These are phyloP conservation scores for Mycena albidolilacea DNA, from an alignment of 768 basidiomycete genomes.

Conservation along the genomic window DNA sequence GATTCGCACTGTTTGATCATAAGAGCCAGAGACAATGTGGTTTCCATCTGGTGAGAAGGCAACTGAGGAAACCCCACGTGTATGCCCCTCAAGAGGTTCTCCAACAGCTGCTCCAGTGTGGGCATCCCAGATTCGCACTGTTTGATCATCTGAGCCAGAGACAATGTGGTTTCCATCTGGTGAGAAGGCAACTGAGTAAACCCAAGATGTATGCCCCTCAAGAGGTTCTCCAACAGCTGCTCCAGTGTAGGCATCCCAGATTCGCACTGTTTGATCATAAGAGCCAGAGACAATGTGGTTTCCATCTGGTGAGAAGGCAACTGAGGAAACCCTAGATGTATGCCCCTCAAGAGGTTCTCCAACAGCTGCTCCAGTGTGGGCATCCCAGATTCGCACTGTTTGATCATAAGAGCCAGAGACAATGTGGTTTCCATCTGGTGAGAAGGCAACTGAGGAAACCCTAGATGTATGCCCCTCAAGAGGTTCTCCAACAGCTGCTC, in stretches of 20 bases:
- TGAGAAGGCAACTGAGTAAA: too few species aligned
- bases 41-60: too few species aligned
- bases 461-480: not conserved
- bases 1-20: too few species aligned
- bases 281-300: not conserved
- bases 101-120: too few species aligned
- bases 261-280: too few species aligned
- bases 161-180: conserved; percentile 13
- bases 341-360: not conserved
- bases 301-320: too few species aligned
- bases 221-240: too few species aligned
- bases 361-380: not conserved
- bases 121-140: not conserved
- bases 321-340: too few species aligned
- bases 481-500: not conserved
- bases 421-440: conserved; percentile 14
- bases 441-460: not conserved
- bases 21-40: too few species aligned
- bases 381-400: conserved; percentile 6
- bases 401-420: conserved; percentile 11
- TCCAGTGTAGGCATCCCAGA: too few species aligned
- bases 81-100: too few species aligned
- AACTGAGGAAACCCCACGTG: too few species aligned
- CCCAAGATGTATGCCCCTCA: not conserved
- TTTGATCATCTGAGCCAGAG: conserved; percentile 6